Evolutionary conservation across 2,329 filamentous ascomycete species (phyloP).

Genomic region (Domatiomyces globalis): DNA sequence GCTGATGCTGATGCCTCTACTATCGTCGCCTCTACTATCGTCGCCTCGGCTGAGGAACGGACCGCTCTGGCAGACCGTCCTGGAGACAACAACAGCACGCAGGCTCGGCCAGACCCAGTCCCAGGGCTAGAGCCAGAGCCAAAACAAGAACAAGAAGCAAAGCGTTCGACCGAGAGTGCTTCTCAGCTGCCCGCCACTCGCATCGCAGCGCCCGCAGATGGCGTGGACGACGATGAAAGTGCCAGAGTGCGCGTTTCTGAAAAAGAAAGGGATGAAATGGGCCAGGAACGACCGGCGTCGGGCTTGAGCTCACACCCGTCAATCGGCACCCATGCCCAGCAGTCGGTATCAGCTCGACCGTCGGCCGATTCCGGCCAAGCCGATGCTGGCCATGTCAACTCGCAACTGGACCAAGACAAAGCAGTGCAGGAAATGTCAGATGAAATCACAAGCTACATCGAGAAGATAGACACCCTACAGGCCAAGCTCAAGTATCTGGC

Average conservation of each 20-base stretch:
- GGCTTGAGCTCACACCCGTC: neutral
- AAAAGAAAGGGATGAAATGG: neutral
- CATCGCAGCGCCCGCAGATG: neutral
- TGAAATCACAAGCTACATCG: conserved; percentile 69
- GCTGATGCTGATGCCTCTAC: neutral
- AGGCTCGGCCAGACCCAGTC: neutral
- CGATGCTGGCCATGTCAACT: conserved; percentile 10
- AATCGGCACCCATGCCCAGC: neutral
- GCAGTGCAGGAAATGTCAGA: conserved; percentile 30
- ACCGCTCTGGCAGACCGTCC: neutral
- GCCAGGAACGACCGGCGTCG: neutral
- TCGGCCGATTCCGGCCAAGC: conserved; percentile 11
- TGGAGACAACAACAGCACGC: neutral
- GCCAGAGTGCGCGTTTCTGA: neutral
- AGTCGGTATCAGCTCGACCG: neutral
- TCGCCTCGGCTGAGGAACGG: neutral
- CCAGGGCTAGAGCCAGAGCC: too few species aligned
- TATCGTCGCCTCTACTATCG: neutral
- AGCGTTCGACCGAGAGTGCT: neutral
- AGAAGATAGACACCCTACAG: conserved; percentile 83
- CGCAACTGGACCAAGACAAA: conserved; percentile 7
- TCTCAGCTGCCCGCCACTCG: neutral
- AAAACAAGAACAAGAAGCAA: neutral
- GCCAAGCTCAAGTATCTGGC: conserved; percentile 81
- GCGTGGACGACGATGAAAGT: neutral